These are phyloP conservation scores for Talaromyces amestolkiae DNA, from an alignment of 2,329 filamentous ascomycete genomes.

Conservation along the genomic window DNA sequence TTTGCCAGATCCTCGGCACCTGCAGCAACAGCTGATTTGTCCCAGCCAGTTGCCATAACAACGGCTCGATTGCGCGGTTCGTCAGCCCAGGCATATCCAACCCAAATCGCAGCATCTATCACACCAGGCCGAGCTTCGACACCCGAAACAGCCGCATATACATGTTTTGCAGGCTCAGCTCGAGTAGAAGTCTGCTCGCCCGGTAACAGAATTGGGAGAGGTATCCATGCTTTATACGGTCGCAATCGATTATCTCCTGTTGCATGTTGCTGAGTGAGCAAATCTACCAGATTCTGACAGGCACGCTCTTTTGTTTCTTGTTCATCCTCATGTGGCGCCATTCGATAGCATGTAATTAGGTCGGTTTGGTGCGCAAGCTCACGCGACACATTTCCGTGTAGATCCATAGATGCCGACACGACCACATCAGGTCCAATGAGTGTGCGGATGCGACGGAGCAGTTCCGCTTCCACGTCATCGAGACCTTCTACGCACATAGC, in stretches of 20 bases:
- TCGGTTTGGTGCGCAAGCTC: slow-evolving; percentile 51
- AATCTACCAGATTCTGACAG: slow-evolving; percentile 49
- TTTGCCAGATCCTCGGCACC: slow-evolving; percentile 49
- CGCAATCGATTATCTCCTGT: slow-evolving; percentile 22
- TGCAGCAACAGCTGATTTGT: slow-evolving; percentile 36
- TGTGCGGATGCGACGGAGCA: slow-evolving; percentile 46
- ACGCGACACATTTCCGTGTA: slow-evolving; percentile 56
- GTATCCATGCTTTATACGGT: slow-evolving; percentile 54
- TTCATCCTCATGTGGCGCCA: slow-evolving; percentile 53
- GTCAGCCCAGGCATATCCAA: slow-evolving; percentile 58
- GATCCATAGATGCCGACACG: slow-evolving; percentile 56
- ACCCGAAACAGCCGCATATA: slow-evolving; percentile 49
- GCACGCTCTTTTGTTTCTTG: slow-evolving; percentile 53
- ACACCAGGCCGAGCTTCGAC: slow-evolving; percentile 45
- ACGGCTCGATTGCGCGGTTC: slow-evolving; percentile 53
- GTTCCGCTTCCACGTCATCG: slow-evolving; percentile 50
- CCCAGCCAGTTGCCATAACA: slow-evolving; percentile 54
- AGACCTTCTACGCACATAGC: slow-evolving; percentile 55
- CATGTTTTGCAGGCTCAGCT: slow-evolving; percentile 51
- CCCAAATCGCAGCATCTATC: slow-evolving; percentile 55
- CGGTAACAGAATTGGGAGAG: slow-evolving; percentile 52
- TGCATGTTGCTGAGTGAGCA: slow-evolving; percentile 31
- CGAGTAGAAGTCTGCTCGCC: slow-evolving; percentile 58
- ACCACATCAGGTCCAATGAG: slow-evolving; percentile 49
- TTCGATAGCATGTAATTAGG: slow-evolving; percentile 55